Evolutionary conservation across 352 stramenopile species (phyloP), one percentile per base, ranked within the genome.

Genomic region (Phytophthora fragariae): DNA sequence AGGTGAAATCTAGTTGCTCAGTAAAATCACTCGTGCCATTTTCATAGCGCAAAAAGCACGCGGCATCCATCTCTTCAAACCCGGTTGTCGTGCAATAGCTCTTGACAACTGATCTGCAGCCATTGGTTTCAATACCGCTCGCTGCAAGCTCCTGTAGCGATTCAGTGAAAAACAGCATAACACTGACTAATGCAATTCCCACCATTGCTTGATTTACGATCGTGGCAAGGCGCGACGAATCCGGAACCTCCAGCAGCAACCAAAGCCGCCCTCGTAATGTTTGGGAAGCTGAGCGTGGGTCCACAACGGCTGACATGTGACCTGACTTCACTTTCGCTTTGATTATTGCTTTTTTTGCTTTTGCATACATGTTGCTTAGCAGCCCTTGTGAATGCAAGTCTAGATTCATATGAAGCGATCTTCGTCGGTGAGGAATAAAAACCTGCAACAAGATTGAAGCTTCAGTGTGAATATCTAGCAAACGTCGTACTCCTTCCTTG

Each of bases 81-180:
- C 82, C 82, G 12, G 46, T 75, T 14, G 57, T 62, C 0, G 12
- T 58, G 49, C 87, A 95, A 54, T 94, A 95, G 0, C 78, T 72
- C 6, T 82, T 65, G 2, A 94, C 83, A 3, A 90, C 84, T 9
- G 64, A 66, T 39, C 62, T 76, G 33, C 88, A 95, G 1, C 77
- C 72, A 1, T 21, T 58, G 0, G 84, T 85, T 44, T 84, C 67
- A 2, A 86, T 62, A 1, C 86, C 88, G 35, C 70, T 86, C 29
- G 63, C 62, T 37, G 83, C 79, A 9, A 95, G 62, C 53, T 95
- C 88, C 5, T 83, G 88, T 5, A 93, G 65, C 5, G 88, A 94
- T 57, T 95, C 83, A 35, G 66, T 80, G 55, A 88, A 94, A 62
- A 94, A 94, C 2, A 92, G 50, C 46, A 91, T 80, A 29, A 94